A percentile compares a stretch with the other conserved stretches of the same genome.
Evolutionary conservation across 2,329 filamentous ascomycete species (phyloP).

Genomic region (Hypoxylon sp.): DNA sequence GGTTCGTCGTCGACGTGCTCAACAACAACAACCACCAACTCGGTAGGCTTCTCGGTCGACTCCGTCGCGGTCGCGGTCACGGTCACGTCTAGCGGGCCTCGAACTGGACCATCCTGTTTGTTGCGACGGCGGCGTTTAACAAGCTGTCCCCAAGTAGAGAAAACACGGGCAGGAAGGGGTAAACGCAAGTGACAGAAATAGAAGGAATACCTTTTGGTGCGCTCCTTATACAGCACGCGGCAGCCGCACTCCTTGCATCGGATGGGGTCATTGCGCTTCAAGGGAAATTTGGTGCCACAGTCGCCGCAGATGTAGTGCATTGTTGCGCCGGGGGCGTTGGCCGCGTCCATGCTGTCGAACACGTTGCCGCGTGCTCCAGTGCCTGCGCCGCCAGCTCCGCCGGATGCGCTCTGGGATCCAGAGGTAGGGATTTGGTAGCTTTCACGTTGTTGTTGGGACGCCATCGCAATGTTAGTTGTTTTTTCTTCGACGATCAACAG

Average conservation of each 20-base stretch:
- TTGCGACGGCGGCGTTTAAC: background rate
- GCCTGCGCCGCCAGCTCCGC: constrained; percentile 58
- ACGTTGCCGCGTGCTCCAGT: constrained; percentile 54
- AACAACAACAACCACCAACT: background rate
- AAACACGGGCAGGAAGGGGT: background rate
- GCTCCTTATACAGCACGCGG: constrained; percentile 95
- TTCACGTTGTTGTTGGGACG: constrained; percentile 78
- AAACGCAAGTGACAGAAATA: constrained; percentile 1
- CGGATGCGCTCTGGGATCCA: constrained; percentile 52
- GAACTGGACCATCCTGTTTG: constrained; percentile 93
- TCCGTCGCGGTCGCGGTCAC: background rate
- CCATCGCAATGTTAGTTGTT: constrained; percentile 14
- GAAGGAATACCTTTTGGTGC: constrained; percentile 84
- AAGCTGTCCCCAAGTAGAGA: background rate
- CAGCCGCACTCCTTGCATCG: constrained; percentile 95
- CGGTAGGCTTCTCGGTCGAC: background rate
- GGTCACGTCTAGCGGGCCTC: constrained; percentile 79
- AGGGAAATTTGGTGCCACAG: constrained; percentile 81
- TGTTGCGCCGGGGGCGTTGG: constrained; percentile 63
- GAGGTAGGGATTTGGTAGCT: constrained; percentile 80
- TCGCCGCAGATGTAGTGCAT: constrained; percentile 86
- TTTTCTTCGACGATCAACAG: background rate
- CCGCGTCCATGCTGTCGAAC: constrained; percentile 57
- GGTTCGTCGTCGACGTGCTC: background rate
- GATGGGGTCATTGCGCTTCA: constrained; percentile 85